phyloP scores from a whole-genome alignment of 352 stramenopile species.

The Thalassiosira ordinaria region DNA sequence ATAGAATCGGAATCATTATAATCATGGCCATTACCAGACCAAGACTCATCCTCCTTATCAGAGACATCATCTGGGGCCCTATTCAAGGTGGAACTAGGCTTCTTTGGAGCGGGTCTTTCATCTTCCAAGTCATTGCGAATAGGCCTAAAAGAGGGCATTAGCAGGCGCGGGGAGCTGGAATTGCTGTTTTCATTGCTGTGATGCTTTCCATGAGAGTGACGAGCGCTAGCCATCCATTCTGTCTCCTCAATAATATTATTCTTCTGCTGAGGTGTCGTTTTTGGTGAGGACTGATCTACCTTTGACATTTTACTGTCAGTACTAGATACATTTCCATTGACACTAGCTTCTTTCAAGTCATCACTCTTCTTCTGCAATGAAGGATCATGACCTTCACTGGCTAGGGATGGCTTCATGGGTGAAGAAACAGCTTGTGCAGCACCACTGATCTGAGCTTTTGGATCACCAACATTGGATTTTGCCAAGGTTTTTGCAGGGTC shows the following conservation, averaged over 20 bases:
- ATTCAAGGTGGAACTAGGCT: not conserved
- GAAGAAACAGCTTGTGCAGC: not conserved
- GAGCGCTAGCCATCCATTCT: conserved; percentile 47
- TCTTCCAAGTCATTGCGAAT: conserved; percentile 3
- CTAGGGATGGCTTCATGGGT: not conserved
- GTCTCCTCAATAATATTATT: not conserved
- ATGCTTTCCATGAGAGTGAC: conserved; percentile 21
- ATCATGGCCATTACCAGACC: conserved; percentile 19
- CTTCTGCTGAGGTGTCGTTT: conserved; percentile 3
- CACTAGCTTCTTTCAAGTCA: not conserved
- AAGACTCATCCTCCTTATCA: conserved; percentile 33
- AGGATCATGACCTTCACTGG: conserved; percentile 4
- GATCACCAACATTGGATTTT: not conserved
- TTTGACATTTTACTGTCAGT: not conserved
- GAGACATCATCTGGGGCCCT: conserved; percentile 11
- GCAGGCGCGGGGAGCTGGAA: conserved; percentile 32
- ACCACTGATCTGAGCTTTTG: not conserved
- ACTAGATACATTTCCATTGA: not conserved
- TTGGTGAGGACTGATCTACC: not conserved
- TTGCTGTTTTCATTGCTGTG: not conserved
- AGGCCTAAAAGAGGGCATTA: conserved; percentile 46
- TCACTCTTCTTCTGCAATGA: not conserved
- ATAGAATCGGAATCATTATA: conserved; percentile 40
- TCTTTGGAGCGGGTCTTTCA: not conserved
- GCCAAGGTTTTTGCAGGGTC: not conserved